Conservation (phyloP, 2,329 filamentous ascomycete species). For the Hansfordia pulvinata region DNA sequence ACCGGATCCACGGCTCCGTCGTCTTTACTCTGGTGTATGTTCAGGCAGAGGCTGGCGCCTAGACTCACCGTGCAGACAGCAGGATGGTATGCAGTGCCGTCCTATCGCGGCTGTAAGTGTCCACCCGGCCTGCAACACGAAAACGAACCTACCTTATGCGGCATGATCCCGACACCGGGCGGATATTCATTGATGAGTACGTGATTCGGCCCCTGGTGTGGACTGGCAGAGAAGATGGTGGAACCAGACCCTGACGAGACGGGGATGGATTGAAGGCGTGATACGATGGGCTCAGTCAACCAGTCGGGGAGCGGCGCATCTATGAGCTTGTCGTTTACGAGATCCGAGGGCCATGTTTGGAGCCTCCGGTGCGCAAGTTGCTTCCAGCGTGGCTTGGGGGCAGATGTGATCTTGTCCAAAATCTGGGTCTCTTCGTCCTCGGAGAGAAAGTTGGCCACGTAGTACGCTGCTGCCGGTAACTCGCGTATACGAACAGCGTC, state of each 20-base stretch:
- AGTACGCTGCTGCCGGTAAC: conserved; percentile 59
- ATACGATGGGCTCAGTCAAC: conserved; percentile 57
- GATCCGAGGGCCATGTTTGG: conserved; percentile 78
- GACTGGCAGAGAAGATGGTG: conserved; percentile 47
- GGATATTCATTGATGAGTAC: conserved; percentile 88
- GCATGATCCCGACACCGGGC: conserved; percentile 87
- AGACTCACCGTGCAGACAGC: conserved; percentile 87
- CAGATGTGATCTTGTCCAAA: conserved; percentile 53
- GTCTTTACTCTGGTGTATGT: conserved; percentile 54
- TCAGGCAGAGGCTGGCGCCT: conserved; percentile 62
- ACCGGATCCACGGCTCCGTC: conserved; percentile 40
- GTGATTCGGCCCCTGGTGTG: conserved; percentile 72
- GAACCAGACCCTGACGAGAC: conserved; percentile 15
- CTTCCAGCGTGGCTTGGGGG: conserved; percentile 71
- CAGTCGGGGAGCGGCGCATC: conserved; percentile 61
- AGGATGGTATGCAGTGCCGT: conserved; percentile 75
- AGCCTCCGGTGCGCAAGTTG: conserved; percentile 77
- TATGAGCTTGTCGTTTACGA: conserved; percentile 67
- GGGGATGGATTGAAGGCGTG: conserved; percentile 40
- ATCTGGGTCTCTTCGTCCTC: conserved; percentile 58
- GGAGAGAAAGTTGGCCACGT: conserved; percentile 76
- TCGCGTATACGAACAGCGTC: conserved; percentile 34
- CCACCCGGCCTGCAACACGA: no score
- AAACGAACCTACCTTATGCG: conserved; percentile 51
- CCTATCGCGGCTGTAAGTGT: conserved; percentile 29